phyloP scores from a whole-genome alignment of 768 basidiomycete genomes.

The Chalciporus chontae region DNA sequence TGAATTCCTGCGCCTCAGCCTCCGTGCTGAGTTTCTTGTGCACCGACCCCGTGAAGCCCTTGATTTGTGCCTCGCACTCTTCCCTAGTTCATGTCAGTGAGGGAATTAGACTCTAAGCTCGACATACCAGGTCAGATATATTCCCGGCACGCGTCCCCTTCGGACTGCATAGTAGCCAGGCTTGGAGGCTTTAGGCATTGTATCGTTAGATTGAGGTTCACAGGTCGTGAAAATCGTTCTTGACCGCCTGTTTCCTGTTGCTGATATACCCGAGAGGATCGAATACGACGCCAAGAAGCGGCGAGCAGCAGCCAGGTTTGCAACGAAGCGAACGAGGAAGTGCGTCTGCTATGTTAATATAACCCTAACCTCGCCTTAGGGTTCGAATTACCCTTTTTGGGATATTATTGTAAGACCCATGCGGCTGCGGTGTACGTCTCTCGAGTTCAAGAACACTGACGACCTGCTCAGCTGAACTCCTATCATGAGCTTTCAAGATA shows the following conservation, averaged over 20 bases:
- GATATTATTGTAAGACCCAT: not conserved
- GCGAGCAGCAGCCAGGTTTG: not conserved
- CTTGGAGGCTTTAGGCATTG: slow-evolving; percentile 40
- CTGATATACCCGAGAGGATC: not conserved
- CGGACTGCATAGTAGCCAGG: slow-evolving; percentile 71
- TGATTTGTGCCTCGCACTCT: slow-evolving; percentile 67
- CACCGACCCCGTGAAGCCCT: slow-evolving; percentile 55
- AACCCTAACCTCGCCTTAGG: not conserved
- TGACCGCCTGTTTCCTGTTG: not conserved
- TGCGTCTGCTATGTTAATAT: not conserved
- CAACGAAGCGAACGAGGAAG: not conserved
- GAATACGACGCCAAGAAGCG: not conserved
- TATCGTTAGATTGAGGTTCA: not conserved
- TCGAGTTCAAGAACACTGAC: not conserved
- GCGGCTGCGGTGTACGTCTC: not conserved
- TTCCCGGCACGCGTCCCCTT: slow-evolving; percentile 57
- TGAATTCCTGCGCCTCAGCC: slow-evolving; percentile 58
- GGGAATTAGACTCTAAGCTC: no score
- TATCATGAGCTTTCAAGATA: slow-evolving; percentile 50
- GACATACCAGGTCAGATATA: slow-evolving; percentile 69
- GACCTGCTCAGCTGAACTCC: not conserved
- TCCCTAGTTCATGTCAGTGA: slow-evolving; percentile 48
- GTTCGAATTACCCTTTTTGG: not conserved
- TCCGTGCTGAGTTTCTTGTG: slow-evolving; percentile 65
- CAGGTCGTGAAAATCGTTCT: not conserved